phyloP scores from a whole-genome alignment of 352 stramenopile genomes.

The Stephanocyclus meneghinianus region DNA sequence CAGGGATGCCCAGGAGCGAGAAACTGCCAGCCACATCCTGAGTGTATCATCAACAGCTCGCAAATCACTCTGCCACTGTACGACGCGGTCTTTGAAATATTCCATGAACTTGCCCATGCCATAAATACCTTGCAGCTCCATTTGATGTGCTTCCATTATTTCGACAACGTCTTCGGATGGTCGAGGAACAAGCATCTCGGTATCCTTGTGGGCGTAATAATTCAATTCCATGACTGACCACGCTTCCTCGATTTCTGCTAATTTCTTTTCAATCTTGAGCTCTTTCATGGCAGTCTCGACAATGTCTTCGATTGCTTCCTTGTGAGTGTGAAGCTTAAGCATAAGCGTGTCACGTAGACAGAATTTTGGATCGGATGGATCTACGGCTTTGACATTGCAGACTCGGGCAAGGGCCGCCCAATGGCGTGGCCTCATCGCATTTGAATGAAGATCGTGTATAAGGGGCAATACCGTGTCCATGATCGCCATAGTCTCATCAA shows the following conservation, averaged over 20 bases:
- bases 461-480: constrained; percentile 91
- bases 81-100: constrained; percentile 93
- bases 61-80: constrained; percentile 90
- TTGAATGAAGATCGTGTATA: constrained; percentile 93
- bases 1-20: constrained; percentile 90
- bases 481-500: constrained; percentile 88
- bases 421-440: constrained; percentile 92
- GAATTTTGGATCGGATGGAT: constrained; percentile 88
- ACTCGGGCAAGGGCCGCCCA: constrained; percentile 91
- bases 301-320: constrained; percentile 92
- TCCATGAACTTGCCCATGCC: constrained; percentile 94
- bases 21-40: constrained; percentile 88
- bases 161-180: constrained; percentile 90
- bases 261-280: constrained; percentile 95
- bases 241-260: constrained; percentile 88
- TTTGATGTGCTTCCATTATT: constrained; percentile 91
- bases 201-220: constrained; percentile 90
- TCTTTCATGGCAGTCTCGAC: constrained; percentile 94
- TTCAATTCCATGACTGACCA: constrained; percentile 90
- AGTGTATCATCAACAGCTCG: constrained; percentile 91
- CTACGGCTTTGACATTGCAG: constrained; percentile 91
- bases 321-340: constrained; percentile 89
- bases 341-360: constrained; percentile 90
- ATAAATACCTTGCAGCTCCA: constrained; percentile 94
- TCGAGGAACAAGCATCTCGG: constrained; percentile 88